phyloP scores from a whole-genome alignment of 371 early-diverging fungal species.

The Mucor sp. region DNA sequence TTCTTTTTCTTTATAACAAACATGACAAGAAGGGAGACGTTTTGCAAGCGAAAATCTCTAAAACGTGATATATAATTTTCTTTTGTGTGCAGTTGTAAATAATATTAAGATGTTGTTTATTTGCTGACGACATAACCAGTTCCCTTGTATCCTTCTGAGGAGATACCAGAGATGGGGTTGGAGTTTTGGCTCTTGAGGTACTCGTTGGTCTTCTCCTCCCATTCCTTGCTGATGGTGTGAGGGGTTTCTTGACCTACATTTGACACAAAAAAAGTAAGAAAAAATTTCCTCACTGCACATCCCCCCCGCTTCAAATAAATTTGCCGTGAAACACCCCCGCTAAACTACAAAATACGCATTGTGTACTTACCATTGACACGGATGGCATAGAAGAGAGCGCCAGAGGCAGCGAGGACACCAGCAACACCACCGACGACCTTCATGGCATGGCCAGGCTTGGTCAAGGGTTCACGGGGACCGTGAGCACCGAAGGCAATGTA shows the following conservation, averaged over 20 bases:
- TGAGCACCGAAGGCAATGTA: constrained; percentile 95
- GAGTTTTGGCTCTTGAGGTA: constrained; percentile 80
- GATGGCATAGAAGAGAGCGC: constrained; percentile 69
- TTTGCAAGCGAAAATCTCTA: not conserved
- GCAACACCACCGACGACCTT: constrained; percentile 76
- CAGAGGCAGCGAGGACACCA: constrained; percentile 60
- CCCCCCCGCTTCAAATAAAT: not conserved
- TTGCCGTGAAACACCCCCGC: constrained; percentile 2
- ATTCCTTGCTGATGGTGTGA: constrained; percentile 84
- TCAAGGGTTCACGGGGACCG: constrained; percentile 84
- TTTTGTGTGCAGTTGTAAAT: constrained; percentile 8
- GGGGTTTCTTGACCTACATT: constrained; percentile 65
- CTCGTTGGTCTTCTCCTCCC: constrained; percentile 90
- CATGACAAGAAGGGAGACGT: constrained; percentile 10
- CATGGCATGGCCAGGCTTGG: constrained; percentile 70
- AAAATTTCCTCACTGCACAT: not conserved
- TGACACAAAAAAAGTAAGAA: not conserved
- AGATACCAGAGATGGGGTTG: constrained; percentile 90
- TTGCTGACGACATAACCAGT: constrained; percentile 63
- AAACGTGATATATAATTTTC: constrained; percentile 18
- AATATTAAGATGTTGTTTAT: constrained; percentile 17
- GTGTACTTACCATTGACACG: constrained; percentile 65
- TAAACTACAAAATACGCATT: constrained; percentile 14
- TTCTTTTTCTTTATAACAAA: constrained; percentile 15
- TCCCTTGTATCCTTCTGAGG: constrained; percentile 86